Evolutionary conservation across 331 rosid genomes (phyloP).

Genomic region (Malus hybrid): DNA sequence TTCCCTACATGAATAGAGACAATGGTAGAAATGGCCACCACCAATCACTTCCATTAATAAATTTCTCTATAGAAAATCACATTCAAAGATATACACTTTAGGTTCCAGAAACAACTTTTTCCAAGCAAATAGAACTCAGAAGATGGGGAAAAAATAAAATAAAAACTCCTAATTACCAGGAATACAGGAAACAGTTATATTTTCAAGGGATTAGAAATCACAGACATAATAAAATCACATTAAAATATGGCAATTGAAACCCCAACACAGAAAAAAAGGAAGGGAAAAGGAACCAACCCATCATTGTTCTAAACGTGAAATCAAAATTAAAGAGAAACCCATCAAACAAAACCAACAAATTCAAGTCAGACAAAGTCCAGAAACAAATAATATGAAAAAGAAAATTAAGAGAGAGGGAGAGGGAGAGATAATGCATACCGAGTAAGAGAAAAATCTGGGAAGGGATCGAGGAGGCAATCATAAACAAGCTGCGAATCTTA

Average conservation of each 20-base stretch:
- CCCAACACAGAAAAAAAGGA: background rate
- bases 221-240: background rate
- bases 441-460: background rate
- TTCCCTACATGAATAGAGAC: background rate
- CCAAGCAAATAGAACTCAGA: background rate
- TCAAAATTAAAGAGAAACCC: background rate
- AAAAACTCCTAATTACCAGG: background rate
- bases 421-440: conserved; percentile 19
- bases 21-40: background rate
- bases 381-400: background rate
- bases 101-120: background rate
- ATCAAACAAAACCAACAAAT: background rate
- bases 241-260: background rate
- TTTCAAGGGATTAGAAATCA: background rate
- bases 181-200: background rate
- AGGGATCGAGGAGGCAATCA: background rate
- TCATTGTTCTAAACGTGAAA: background rate
- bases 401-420: background rate
- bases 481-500: background rate
- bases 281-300: background rate
- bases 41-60: background rate
- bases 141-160: too few relatives aligned
- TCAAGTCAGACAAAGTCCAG: background rate
- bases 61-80: background rate
- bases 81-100: background rate